Conservation (phyloP, 1,139 yeast species). For the Yamadazyma jaroonii region DNA sequence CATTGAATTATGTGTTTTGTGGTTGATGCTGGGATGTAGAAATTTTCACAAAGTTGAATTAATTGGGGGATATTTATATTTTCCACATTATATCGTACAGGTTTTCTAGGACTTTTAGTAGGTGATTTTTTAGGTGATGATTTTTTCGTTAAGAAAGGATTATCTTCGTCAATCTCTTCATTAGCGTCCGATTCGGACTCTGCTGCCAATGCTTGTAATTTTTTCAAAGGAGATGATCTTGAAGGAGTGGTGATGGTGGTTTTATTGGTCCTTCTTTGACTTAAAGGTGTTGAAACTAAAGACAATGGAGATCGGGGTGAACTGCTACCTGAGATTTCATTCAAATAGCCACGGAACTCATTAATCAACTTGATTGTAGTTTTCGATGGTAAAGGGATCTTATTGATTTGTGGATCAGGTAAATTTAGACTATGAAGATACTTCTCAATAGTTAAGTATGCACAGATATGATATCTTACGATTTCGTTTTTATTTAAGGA, state of each 20-base stretch:
- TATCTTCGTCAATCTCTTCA: conserved; percentile 1
- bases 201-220: conserved; percentile 9
- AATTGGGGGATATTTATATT: conserved; percentile 45
- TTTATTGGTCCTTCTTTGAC: conserved; percentile 1
- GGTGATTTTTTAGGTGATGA: not conserved
- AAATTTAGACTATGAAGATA: conserved; percentile 40
- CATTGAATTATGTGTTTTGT: conserved; percentile 51
- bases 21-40: conserved; percentile 54
- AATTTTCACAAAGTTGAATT: conserved; percentile 58
- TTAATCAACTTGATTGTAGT: conserved; percentile 36
- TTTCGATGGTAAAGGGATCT: conserved; percentile 60
- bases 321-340: conserved; percentile 27
- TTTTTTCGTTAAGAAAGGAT: conserved; percentile 2
- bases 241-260: conserved; percentile 8
- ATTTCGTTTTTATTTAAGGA: conserved; percentile 52
- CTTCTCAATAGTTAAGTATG: conserved; percentile 56
- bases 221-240: conserved; percentile 15
- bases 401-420: conserved; percentile 45
- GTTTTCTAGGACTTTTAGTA: not conserved
- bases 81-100: conserved; percentile 1
- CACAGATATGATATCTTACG: conserved; percentile 66
- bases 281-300: conserved; percentile 1
- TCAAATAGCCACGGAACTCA: conserved; percentile 41
- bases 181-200: not conserved
- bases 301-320: conserved; percentile 21